Evolutionary conservation across 192 early-diverging fungal genomes (phyloP), one percentile per base, ranked within the genome.

Genomic region (Mortierella antarctica): DNA sequence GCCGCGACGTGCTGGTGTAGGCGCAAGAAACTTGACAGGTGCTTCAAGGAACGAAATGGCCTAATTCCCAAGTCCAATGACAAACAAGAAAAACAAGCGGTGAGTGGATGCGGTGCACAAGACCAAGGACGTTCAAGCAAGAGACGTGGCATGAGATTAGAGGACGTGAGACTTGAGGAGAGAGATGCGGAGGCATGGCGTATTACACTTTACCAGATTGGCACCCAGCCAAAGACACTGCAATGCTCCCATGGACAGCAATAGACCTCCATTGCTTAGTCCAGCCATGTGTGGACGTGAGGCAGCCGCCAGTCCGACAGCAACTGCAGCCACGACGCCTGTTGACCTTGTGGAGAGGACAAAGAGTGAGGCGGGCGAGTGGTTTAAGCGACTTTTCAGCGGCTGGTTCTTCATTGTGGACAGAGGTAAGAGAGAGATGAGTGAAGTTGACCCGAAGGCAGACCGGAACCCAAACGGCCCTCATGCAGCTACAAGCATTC

Each of bases 1-100:
- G 14, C 50, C 55, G 13, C 70, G 62, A 20, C 69, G 68, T 2
- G 74, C 61, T 0, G 73, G 72, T 49, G 74, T 50, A 7, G 82
- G 82, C 3, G 82, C 62, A 8, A 72, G 41, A 60, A 83, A 83
- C 69, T 83, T 83, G 42, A 83, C 68, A 15, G 82, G 82, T 39
- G 82, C 70, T 31, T 83, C 82, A 18, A 83, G 17, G 39, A 77
- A 83, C 14, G 73, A 74, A 40, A 83, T 83, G 9, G 82, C 74
- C 77, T 71, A 71, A 20, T 58, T 49, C 6, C 3, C 40, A 2
- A 23, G 8, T 48, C 14, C 45, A 49, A 50, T 7, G 10, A n/a
- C 21, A 31, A 31, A 31, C 7, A 53, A n/a, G 4, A 13, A 31
- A 41, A 12, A 41, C 0, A 40, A 4, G 14, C 1, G 20, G 7